A percentile compares a stretch with the other conserved stretches of the same genome.
Evolutionary conservation across 129 eudicot genomes (phyloP).

Genomic region (Escallonia rubra): DNA sequence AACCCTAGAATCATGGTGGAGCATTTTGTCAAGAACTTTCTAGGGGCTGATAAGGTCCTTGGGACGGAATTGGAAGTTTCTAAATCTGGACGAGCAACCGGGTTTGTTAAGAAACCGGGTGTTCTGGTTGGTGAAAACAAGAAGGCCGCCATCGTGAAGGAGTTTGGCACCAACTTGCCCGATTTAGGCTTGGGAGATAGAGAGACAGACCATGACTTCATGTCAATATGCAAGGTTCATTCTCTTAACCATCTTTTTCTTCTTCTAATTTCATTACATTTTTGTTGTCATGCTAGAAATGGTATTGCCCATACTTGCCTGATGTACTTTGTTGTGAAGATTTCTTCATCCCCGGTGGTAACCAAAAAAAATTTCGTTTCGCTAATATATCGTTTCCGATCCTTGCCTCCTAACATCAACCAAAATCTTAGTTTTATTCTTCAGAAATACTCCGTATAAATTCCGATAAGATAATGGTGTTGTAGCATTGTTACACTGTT

Average conservation of each 20-base stretch:
- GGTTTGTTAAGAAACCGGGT: conserved; percentile 65
- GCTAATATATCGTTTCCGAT: too few species aligned
- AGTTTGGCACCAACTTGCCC: conserved; percentile 54
- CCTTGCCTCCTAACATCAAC: too few species aligned
- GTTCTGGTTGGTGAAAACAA: conserved; percentile 61
- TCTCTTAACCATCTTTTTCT: background rate
- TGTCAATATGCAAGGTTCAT: conserved; percentile 85
- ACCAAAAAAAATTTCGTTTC: too few species aligned
- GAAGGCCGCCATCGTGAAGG: conserved; percentile 44
- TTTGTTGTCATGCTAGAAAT: too few species aligned
- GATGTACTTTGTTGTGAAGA: too few species aligned
- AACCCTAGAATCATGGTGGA: conserved; percentile 84
- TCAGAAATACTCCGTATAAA: too few species aligned
- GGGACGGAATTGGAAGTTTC: conserved; percentile 76
- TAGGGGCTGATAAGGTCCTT: conserved; percentile 79
- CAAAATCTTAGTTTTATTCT: too few species aligned
- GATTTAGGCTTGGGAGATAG: conserved; percentile 83
- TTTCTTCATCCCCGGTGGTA: too few species aligned
- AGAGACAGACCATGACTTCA: conserved; percentile 79
- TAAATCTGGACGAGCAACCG: conserved; percentile 67
- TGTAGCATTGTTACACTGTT: too few species aligned
- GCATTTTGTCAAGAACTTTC: conserved; percentile 47
- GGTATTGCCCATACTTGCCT: too few species aligned
- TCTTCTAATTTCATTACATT: too few species aligned
- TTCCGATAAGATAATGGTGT: too few species aligned